Conservation (phyloP, 768 basidiomycete genomes). For the Daedaleopsis nitida region DNA sequence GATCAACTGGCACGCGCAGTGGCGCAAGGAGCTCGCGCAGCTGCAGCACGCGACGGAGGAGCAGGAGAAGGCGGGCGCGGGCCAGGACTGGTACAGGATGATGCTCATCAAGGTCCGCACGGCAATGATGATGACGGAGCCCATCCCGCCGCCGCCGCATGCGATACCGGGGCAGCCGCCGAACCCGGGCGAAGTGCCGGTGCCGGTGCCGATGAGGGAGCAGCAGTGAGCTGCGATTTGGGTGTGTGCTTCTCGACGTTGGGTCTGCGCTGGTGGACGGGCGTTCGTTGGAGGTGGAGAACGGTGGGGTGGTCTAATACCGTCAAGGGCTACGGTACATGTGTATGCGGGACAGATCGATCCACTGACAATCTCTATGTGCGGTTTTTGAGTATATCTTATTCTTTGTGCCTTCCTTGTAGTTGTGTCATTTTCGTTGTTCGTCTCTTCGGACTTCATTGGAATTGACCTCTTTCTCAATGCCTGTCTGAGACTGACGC, state of each 20-base stretch:
- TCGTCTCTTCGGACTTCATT: neutral
- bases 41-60: constrained; percentile 77
- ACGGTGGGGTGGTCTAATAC: neutral
- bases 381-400: constrained; percentile 7
- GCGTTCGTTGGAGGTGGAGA: neutral
- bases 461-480: neutral
- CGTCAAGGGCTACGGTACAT: neutral
- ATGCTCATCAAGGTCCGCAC: constrained; percentile 80
- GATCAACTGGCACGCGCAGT: constrained; percentile 76
- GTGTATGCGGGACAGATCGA: neutral
- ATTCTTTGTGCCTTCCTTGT: constrained; percentile 4
- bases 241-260: neutral
- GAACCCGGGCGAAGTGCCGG: constrained; percentile 23
- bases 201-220: constrained; percentile 12
- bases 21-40: constrained; percentile 79
- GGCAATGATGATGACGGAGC: constrained; percentile 57
- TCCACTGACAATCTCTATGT: neutral
- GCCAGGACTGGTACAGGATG: constrained; percentile 84
- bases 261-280: neutral
- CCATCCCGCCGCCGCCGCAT: constrained; percentile 22
- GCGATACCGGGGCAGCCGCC: constrained; percentile 27
- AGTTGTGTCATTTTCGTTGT: neutral
- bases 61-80: constrained; percentile 80
- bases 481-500: too few species aligned
- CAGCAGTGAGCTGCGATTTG: constrained; percentile 5